A percentile compares a stretch with the other conserved stretches of the same genome.
Evolutionary conservation across 2,329 filamentous ascomycete species (phyloP).

Genomic region (Sclerotinia minor): DNA sequence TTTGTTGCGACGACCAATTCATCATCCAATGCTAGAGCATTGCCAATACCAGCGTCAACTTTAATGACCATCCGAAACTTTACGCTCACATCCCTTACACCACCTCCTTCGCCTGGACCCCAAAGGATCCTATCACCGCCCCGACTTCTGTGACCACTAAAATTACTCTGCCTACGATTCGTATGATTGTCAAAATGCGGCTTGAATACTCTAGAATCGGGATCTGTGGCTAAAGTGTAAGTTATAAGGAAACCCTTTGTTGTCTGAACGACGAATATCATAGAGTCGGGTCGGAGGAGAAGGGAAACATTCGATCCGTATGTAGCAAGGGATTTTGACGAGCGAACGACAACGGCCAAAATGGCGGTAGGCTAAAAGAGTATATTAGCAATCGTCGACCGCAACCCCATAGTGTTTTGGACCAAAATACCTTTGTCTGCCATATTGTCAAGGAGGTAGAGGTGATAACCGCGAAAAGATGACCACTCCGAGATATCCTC

Average conservation of each 20-base stretch:
- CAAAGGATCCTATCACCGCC: slow-evolving; percentile 63
- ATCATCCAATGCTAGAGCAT: slow-evolving; percentile 84
- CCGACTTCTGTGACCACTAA: slow-evolving; percentile 50
- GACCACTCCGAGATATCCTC: slow-evolving; percentile 74
- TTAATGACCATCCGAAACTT: slow-evolving; percentile 98
- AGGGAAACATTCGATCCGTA: slow-evolving; percentile 87
- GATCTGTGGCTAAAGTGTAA: slow-evolving; percentile 85
- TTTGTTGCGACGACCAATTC: slow-evolving; percentile 88
- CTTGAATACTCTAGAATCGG: slow-evolving; percentile 80
- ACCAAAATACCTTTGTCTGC: slow-evolving; percentile 77
- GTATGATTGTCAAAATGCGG: slow-evolving; percentile 71
- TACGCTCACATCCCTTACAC: slow-evolving; percentile 82
- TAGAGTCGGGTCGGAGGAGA: slow-evolving; percentile 84
- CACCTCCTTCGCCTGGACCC: slow-evolving; percentile 78
- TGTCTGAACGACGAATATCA: slow-evolving; percentile 89
- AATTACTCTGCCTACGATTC: slow-evolving; percentile 63
- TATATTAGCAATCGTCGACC: slow-evolving; percentile 18
- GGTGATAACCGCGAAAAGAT: slow-evolving; percentile 86
- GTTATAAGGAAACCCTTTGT: slow-evolving; percentile 85
- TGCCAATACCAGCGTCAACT: slow-evolving; percentile 91
- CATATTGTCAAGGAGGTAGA: slow-evolving; percentile 84
- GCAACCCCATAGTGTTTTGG: not conserved
- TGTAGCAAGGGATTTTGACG: slow-evolving; percentile 71
- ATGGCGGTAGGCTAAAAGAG: slow-evolving; percentile 75
- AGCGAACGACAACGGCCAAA: slow-evolving; percentile 81